A percentile compares a stretch with the other conserved stretches of the same genome.
phyloP scores from a whole-genome alignment of 148 eudicot genomes.

The Silene uniflora region DNA sequence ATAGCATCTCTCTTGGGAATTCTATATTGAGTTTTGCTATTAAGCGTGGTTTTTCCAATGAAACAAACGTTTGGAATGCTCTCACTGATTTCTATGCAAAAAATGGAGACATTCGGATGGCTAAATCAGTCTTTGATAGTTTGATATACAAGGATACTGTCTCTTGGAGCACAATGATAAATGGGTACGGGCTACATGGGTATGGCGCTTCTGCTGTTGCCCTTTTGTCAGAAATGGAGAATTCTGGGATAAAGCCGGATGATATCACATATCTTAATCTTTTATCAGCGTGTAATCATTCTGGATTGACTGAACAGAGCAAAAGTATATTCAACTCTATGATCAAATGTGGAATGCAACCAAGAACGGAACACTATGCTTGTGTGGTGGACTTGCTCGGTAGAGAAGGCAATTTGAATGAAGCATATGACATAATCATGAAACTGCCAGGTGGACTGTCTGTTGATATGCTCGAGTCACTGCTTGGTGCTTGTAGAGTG shows the following conservation, averaged over 20 bases:
- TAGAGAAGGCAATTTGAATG: constrained; percentile 47
- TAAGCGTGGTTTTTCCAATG: constrained; percentile 42
- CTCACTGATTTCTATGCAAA: constrained; percentile 47
- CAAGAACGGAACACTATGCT: constrained; percentile 44
- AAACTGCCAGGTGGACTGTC: constrained; percentile 31
- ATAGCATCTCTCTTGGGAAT: constrained; percentile 28
- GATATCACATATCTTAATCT: constrained; percentile 43
- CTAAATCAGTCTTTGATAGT: constrained; percentile 45
- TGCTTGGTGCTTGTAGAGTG: constrained; percentile 53
- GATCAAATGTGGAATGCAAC: constrained; percentile 36
- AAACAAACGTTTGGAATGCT: constrained; percentile 41
- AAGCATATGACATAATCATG: constrained; percentile 48
- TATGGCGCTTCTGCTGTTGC: constrained; percentile 40
- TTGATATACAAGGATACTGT: constrained; percentile 37
- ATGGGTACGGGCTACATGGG: constrained; percentile 52
- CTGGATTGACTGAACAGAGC: constrained; percentile 45
- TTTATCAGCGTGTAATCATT: constrained; percentile 66
- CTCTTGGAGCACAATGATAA: constrained; percentile 62
- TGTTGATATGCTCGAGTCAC: constrained; percentile 36
- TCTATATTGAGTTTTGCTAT: constrained; percentile 34
- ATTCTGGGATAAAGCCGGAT: constrained; percentile 37
- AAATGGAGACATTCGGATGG: constrained; percentile 41
- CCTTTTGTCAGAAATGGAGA: constrained; percentile 42
- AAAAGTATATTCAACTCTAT: constrained; percentile 36
- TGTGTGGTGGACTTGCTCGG: constrained; percentile 61